These are phyloP conservation scores for Hanseniaspora opuntiae DNA, from an alignment of 805 yeast genomes.

Conservation along the genomic window DNA sequence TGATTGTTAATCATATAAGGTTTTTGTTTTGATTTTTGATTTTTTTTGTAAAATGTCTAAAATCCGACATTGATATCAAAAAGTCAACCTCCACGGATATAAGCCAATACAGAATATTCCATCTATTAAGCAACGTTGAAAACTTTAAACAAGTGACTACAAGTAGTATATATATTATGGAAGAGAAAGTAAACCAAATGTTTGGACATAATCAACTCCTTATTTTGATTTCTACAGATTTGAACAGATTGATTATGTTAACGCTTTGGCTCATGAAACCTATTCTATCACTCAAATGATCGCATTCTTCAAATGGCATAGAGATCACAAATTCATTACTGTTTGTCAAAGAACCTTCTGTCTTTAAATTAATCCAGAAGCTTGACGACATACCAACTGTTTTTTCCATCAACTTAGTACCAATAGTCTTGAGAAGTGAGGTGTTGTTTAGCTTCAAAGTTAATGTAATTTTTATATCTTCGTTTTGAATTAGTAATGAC, in stretches of 20 bases:
- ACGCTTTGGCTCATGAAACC: neutral
- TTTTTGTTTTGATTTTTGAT: no score
- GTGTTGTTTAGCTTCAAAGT: neutral
- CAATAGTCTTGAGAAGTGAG: neutral
- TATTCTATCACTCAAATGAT: neutral
- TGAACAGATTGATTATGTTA: neutral
- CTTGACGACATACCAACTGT: neutral
- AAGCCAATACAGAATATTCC: no score
- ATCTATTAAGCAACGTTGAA: no score
- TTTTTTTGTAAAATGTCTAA: no score
- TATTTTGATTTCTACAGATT: neutral
- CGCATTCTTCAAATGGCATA: neutral
- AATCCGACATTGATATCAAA: no score
- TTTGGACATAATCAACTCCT: no score
- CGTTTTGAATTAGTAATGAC: neutral
- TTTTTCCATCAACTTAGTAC: neutral
- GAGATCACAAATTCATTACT: neutral
- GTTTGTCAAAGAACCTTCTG: neutral
- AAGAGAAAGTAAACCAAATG: no score
- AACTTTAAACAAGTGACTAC: no score
- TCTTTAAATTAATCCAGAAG: slow-evolving; percentile 1
- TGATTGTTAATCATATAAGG: no score
- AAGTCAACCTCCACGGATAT: no score
- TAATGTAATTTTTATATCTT: slow-evolving; percentile 2
- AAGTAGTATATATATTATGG: no score